Conservation (phyloP, 257 asterid species). For the Solanum stenotomum region DNA sequence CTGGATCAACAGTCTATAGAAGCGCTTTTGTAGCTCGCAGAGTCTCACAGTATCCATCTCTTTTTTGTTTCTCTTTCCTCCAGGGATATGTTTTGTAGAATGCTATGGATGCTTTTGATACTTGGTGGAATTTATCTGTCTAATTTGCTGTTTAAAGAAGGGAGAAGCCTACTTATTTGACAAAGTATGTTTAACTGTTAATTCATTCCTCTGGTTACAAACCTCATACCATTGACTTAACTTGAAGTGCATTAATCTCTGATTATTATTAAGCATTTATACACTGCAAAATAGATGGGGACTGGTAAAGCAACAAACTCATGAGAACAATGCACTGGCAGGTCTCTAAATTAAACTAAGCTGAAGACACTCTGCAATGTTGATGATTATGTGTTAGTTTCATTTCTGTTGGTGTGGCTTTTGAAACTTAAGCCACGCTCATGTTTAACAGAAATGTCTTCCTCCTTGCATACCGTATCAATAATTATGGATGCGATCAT, state of each 20-base stretch:
- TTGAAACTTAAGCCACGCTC: background rate
- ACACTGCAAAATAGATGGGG: background rate
- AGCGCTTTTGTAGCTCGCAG: background rate
- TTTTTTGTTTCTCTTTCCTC: background rate
- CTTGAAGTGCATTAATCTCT: background rate
- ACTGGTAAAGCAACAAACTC: background rate
- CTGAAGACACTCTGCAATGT: background rate
- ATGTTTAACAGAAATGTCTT: background rate
- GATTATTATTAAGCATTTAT: background rate
- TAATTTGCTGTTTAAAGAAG: background rate
- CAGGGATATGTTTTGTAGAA: background rate
- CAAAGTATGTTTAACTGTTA: background rate
- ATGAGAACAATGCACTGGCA: background rate
- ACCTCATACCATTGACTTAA: background rate
- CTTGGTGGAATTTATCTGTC: background rate
- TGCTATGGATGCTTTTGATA: background rate
- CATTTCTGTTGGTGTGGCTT: background rate
- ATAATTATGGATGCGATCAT: background rate
- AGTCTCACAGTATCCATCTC: background rate
- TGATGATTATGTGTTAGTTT: background rate
- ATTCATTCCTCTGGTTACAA: background rate
- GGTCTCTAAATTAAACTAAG: background rate
- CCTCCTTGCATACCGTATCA: background rate
- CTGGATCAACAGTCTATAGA: background rate
- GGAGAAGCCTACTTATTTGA: background rate